Evolutionary conservation across 2,329 filamentous ascomycete genomes (phyloP).

Genomic region (Podosphaera fusca): DNA sequence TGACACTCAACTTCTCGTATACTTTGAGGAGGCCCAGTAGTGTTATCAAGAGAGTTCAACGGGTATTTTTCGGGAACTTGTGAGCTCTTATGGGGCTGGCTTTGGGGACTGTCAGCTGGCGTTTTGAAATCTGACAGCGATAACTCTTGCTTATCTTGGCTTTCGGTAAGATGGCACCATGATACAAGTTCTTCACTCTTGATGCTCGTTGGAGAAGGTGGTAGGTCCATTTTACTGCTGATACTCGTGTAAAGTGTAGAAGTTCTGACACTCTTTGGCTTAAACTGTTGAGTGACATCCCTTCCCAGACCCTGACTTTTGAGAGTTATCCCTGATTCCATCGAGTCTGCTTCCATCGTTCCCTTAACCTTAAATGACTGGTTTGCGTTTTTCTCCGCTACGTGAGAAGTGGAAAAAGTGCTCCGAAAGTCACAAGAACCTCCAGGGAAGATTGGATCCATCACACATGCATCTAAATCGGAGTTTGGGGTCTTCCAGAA

Average conservation of each 20-base stretch:
- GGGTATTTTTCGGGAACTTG: constrained; percentile 67
- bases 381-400: constrained; percentile 23
- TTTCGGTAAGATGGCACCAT: constrained; percentile 37
- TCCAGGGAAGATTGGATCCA: constrained; percentile 50
- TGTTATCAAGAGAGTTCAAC: constrained; percentile 25
- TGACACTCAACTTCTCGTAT: constrained; percentile 27
- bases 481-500: constrained; percentile 60
- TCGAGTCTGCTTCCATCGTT: constrained; percentile 17
- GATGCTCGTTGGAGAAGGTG: constrained; percentile 31
- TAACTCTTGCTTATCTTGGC: constrained; percentile 20
- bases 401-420: constrained; percentile 28
- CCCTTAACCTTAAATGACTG: constrained; percentile 24
- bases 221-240: constrained; percentile 12
- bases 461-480: constrained; percentile 33
- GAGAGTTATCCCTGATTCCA: constrained; percentile 9
- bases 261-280: constrained; percentile 20
- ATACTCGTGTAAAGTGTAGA: constrained; percentile 9
- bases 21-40: constrained; percentile 21
- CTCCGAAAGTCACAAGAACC: constrained; percentile 42
- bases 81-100: constrained; percentile 40
- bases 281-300: constrained; percentile 24
- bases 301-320: constrained; percentile 22
- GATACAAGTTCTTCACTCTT: constrained; percentile 37
- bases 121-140: constrained; percentile 31
- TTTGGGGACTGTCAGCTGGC: constrained; percentile 24